Percentiles rank a stretch among this genome's conserved stretches.
phyloP scores from a whole-genome alignment of 164 flowering plant species.

The Umbellularia californica region DNA sequence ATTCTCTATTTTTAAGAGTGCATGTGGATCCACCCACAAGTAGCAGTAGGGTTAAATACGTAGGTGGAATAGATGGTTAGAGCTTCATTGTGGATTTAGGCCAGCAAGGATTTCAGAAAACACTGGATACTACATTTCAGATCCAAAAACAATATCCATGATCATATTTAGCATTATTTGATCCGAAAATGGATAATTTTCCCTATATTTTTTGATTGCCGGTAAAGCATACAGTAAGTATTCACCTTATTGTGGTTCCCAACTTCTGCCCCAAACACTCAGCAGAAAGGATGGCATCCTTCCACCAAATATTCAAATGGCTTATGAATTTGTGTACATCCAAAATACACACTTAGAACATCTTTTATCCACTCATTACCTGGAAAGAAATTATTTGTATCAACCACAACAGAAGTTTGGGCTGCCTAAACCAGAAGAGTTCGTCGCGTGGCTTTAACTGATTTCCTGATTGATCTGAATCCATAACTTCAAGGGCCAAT shows the following conservation, averaged over 20 bases:
- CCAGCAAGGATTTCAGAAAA: neutral
- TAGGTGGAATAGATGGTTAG: neutral
- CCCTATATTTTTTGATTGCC: too few relatives aligned
- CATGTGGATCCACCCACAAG: too few relatives aligned
- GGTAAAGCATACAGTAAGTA: neutral
- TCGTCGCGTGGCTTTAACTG: conserved; percentile 73
- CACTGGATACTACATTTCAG: neutral
- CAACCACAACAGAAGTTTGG: conserved; percentile 53
- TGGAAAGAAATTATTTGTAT: conserved; percentile 79
- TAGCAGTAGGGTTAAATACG: too few relatives aligned
- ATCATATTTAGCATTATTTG: neutral
- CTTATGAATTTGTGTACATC: neutral
- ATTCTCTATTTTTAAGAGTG: too few relatives aligned
- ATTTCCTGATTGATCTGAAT: conserved; percentile 26
- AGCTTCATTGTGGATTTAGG: neutral
- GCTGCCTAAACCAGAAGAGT: conserved; percentile 90
- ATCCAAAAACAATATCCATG: neutral
- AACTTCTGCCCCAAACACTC: neutral
- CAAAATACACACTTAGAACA: too few relatives aligned
- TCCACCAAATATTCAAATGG: neutral
- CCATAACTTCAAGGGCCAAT: conserved; percentile 71
- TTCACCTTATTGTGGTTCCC: neutral
- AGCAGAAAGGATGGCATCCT: neutral
- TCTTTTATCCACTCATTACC: conserved; percentile 28
- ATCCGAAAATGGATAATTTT: neutral